phyloP scores from a whole-genome alignment of 208 protist genomes.

The Acanthamoeba culbertsoni region DNA sequence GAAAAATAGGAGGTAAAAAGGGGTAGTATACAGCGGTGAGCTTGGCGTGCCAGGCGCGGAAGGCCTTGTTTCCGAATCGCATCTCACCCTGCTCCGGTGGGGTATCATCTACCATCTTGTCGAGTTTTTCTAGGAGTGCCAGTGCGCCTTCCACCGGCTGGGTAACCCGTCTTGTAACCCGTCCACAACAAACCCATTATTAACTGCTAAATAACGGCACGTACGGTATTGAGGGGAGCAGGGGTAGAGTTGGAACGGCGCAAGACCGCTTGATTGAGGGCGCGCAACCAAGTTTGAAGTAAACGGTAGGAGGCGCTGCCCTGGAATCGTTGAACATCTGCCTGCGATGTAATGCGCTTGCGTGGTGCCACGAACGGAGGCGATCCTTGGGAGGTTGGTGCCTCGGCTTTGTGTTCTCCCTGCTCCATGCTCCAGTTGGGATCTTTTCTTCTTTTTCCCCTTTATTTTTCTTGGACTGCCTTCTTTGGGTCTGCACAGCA shows the following conservation, averaged over 20 bases:
- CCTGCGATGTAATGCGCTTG: background rate
- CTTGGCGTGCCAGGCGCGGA: constrained; percentile 58
- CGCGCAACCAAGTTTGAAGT: background rate
- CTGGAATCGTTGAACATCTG: background rate
- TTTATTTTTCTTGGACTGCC: background rate
- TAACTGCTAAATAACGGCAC: background rate
- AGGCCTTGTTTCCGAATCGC: constrained; percentile 68
- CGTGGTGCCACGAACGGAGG: background rate
- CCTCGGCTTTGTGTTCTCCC: background rate
- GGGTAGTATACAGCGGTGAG: background rate
- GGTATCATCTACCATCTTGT: constrained; percentile 62
- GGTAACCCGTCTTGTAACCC: background rate
- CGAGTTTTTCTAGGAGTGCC: background rate
- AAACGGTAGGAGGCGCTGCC: background rate
- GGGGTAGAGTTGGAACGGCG: background rate
- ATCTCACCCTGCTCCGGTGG: constrained; percentile 19
- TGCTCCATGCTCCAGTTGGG: background rate
- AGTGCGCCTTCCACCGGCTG: background rate
- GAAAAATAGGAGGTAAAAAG: background rate
- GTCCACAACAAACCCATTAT: background rate
- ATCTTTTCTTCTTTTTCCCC: background rate
- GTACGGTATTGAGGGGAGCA: background rate
- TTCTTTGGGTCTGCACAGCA: too few relatives aligned
- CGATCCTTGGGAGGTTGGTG: background rate
- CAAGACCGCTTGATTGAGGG: background rate